Base-by-base conservation (phyloP, 495 filamentous ascomycete genomes). In the Aspergillus conjunctus region DNA sequence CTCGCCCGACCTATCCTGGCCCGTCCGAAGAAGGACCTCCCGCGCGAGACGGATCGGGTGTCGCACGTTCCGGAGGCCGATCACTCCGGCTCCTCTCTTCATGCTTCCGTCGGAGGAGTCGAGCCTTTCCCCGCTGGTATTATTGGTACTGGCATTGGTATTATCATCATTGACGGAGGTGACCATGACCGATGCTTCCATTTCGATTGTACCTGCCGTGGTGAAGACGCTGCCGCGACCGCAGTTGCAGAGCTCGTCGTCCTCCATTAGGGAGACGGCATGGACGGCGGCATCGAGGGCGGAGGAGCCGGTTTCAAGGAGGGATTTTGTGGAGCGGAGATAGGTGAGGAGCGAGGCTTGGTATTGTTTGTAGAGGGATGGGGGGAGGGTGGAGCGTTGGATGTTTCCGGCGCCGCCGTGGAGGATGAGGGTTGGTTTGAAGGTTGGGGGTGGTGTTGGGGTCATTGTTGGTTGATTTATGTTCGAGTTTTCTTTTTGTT, bases 171-270 rank as follows among this genome's bases (percentile, higher is more conserved):
- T 18, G 2, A 74, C 56, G 8, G 67, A 68, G 4, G 88, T 87
- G 0, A 94, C 89, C 93, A 97, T 97, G 26, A 97, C 82, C n/a
- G 85, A 89, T 31, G 92, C 88, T 72, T 97, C 92, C 64, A 96
- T 85, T 72, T 96, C 92, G 72, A 91, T 92, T 56, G 84, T 85
- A 9, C 92, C 92, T 51, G 87, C 86, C 41, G 84, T 81, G 3
- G 91, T 95, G 71, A 95, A 96, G 15, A 96, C 92, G 51, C 91
- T 90, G 62, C 92, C 92, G 54, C 87, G 87, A 43, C 88, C 92
- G 59, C 85, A 85, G 76, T 97, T 97, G 82, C 93, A 96, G 11
- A 95, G 86, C 6, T 86, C 83, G 67, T 91, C 84, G 66, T 95
- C 79, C 78, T 97, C 92, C 46, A 97, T 84, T 20, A 87, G 77